Percentiles rank a stretch among this genome's conserved stretches.
Evolutionary conservation across 176 grass and related monocot genomes (phyloP).

Genomic region (Leersia perrieri): DNA sequence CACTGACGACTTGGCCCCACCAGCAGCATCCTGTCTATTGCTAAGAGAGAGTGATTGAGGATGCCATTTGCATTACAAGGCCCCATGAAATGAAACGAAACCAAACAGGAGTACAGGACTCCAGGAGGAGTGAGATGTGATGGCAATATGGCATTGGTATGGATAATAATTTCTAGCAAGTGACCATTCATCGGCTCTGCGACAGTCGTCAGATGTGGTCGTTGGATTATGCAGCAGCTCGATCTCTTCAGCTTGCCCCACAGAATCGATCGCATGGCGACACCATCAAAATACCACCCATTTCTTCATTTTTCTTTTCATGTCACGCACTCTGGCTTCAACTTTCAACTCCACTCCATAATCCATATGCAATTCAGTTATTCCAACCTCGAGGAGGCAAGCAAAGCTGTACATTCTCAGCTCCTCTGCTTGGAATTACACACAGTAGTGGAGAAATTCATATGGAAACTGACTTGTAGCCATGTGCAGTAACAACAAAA

Average conservation of each 20-base stretch:
- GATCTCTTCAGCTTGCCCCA: slow-evolving; percentile 17
- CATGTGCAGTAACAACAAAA: neutral
- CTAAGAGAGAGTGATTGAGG: neutral
- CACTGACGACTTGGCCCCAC: neutral
- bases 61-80: neutral
- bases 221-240: slow-evolving; percentile 9
- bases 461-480: neutral
- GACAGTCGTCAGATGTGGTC: slow-evolving; percentile 19
- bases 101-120: neutral
- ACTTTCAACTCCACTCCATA: neutral
- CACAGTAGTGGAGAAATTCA: neutral
- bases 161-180: neutral
- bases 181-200: slow-evolving; percentile 18
- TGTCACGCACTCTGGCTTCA: neutral
- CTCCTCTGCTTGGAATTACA: neutral
- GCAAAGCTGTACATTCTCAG: neutral
- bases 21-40: neutral
- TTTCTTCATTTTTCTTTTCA: neutral
- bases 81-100: neutral
- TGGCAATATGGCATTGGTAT: neutral
- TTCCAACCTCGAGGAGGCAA: too few relatives aligned
- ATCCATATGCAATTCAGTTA: neutral
- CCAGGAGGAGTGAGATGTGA: neutral
- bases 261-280: neutral
- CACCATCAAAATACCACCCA: neutral